Conservation (phyloP, 2,329 filamentous ascomycete species). For the Arthrobotrys conoides region DNA sequence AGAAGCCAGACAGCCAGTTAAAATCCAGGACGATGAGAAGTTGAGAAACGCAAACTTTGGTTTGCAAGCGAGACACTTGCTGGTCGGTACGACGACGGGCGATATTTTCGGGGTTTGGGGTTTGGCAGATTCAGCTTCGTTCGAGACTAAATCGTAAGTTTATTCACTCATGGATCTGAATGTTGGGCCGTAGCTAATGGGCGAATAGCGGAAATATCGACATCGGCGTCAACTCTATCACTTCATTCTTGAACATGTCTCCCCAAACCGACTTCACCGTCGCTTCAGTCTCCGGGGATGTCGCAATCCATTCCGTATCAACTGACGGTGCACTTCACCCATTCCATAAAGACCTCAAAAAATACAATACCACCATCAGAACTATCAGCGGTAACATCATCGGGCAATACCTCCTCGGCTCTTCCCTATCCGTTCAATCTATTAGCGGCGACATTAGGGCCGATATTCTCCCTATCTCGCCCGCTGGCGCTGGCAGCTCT, state of each 20-base stretch:
- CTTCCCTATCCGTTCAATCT: slow-evolving; percentile 44
- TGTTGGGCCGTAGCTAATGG: neutral
- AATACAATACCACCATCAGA: slow-evolving; percentile 46
- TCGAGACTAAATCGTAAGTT: slow-evolving; percentile 58
- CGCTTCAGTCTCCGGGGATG: slow-evolving; percentile 45
- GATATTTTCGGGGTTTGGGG: slow-evolving; percentile 54
- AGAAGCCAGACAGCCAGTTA: slow-evolving; percentile 31
- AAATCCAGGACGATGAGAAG: slow-evolving; percentile 51
- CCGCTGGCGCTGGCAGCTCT: slow-evolving; percentile 30
- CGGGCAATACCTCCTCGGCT: slow-evolving; percentile 59
- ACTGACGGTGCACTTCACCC: slow-evolving; percentile 55
- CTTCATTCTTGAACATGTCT: slow-evolving; percentile 29
- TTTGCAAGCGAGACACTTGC: slow-evolving; percentile 50
- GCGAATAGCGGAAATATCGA: slow-evolving; percentile 48
- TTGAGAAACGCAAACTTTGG: slow-evolving; percentile 40
- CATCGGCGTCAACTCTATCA: slow-evolving; percentile 47
- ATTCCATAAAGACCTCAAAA: slow-evolving; percentile 48
- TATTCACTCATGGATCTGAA: neutral
- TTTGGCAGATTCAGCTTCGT: slow-evolving; percentile 41
- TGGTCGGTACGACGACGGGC: slow-evolving; percentile 48
- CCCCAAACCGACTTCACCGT: slow-evolving; percentile 44
- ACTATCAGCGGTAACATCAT: slow-evolving; percentile 51
- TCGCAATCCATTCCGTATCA: slow-evolving; percentile 56
- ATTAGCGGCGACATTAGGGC: slow-evolving; percentile 59
- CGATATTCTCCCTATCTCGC: slow-evolving; percentile 57